Conservation (phyloP, 805 yeast genomes). For the Yamadazyma philogaea region DNA sequence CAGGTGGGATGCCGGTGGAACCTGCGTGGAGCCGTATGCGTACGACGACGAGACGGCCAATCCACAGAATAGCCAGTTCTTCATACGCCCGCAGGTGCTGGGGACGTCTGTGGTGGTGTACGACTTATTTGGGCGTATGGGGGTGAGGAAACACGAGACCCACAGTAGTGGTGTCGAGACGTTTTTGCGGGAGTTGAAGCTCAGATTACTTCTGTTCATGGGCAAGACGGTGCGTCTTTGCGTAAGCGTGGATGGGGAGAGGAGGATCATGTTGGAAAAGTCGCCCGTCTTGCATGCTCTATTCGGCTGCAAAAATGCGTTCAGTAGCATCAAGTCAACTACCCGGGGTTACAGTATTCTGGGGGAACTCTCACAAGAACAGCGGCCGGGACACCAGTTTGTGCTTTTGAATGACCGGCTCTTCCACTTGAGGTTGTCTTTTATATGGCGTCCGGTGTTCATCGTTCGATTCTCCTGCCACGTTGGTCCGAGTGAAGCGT, state of each 20-base stretch:
- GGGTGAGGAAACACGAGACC: conserved; percentile 39
- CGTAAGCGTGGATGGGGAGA: background rate
- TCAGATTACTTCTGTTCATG: conserved; percentile 2
- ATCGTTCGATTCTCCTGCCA: background rate
- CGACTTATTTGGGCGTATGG: conserved; percentile 41
- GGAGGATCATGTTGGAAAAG: background rate
- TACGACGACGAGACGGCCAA: conserved; percentile 3
- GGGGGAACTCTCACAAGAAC: background rate
- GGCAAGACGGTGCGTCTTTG: background rate
- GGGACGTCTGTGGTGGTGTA: conserved; percentile 41
- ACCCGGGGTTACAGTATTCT: background rate
- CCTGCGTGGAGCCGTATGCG: background rate
- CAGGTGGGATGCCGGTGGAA: background rate
- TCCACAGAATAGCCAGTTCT: conserved; percentile 4
- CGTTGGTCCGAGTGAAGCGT: background rate
- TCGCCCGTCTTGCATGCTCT: background rate
- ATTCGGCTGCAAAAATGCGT: conserved; percentile 4
- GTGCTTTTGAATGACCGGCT: conserved; percentile 7
- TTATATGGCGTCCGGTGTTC: conserved; percentile 4
- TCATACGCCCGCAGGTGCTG: background rate
- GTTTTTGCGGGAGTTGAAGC: background rate
- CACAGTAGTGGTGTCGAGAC: background rate
- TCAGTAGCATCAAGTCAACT: background rate
- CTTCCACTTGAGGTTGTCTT: background rate
- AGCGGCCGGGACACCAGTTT: conserved; percentile 5